Evolutionary conservation across 2,329 filamentous ascomycete genomes (phyloP).

Genomic region (Ophiostoma australiae): DNA sequence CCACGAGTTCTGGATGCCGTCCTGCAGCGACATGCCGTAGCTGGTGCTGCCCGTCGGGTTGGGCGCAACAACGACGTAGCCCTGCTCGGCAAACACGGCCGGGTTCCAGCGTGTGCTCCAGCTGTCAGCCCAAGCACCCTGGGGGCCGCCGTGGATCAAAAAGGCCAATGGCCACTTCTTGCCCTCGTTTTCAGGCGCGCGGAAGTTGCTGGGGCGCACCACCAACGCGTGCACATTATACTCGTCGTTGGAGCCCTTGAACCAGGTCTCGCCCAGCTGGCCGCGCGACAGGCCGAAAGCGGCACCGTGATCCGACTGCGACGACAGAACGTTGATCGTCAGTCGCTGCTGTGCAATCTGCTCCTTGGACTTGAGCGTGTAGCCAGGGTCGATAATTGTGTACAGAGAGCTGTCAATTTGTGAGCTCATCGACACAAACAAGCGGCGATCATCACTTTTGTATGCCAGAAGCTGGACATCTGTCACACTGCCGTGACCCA

Average conservation of each 20-base stretch:
- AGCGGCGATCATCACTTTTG: slow-evolving; percentile 33
- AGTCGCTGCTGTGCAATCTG: slow-evolving; percentile 22
- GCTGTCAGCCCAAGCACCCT: slow-evolving; percentile 67
- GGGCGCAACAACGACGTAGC: slow-evolving; percentile 74
- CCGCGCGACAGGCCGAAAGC: slow-evolving; percentile 59
- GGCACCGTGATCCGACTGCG: slow-evolving; percentile 60
- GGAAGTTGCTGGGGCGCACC: slow-evolving; percentile 62
- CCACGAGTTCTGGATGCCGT: slow-evolving; percentile 77
- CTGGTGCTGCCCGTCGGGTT: slow-evolving; percentile 82
- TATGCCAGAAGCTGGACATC: slow-evolving; percentile 46
- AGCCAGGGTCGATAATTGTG: slow-evolving; percentile 48
- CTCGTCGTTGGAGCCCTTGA: slow-evolving; percentile 56
- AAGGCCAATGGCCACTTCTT: slow-evolving; percentile 70
- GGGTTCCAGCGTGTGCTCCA: slow-evolving; percentile 86
- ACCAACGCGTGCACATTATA: slow-evolving; percentile 67
- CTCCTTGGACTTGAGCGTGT: slow-evolving; percentile 7
- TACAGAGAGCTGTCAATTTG: slow-evolving; percentile 69
- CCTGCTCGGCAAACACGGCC: slow-evolving; percentile 79
- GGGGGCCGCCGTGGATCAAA: slow-evolving; percentile 78
- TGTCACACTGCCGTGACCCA: slow-evolving; percentile 47
- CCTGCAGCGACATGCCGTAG: slow-evolving; percentile 71
- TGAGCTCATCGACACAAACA: slow-evolving; percentile 65
- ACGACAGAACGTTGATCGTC: slow-evolving; percentile 49
- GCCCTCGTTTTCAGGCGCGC: slow-evolving; percentile 47
- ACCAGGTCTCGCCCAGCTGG: slow-evolving; percentile 67